Conservation (phyloP, 1,284 basidiomycete species). For the Austropuccinia psidii region DNA sequence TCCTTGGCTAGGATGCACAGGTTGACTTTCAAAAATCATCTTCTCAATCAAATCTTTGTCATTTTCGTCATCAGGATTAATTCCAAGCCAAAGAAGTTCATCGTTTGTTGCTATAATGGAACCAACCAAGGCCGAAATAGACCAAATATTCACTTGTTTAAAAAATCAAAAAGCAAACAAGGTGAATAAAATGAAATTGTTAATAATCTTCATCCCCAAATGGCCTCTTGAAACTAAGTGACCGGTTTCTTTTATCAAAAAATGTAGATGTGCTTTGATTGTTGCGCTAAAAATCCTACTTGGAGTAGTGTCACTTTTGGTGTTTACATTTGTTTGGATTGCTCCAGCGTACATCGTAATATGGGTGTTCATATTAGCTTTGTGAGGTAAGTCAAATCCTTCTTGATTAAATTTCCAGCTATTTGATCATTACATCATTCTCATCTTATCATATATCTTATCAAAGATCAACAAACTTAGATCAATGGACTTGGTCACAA, state of each 20-base stretch:
- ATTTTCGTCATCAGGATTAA: neutral
- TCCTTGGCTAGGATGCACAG: no score
- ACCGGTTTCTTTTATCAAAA: neutral
- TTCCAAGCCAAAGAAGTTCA: neutral
- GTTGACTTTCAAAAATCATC: no score
- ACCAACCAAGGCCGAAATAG: constrained; percentile 30
- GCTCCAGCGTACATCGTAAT: constrained; percentile 89
- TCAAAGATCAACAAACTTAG: constrained; percentile 87
- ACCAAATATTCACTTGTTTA: constrained; percentile 27
- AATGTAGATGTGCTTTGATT: constrained; percentile 85
- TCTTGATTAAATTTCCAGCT: neutral
- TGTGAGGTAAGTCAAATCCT: constrained; percentile 62
- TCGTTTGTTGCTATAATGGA: neutral
- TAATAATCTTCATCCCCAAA: neutral
- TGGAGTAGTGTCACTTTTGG: constrained; percentile 96
- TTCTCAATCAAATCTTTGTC: neutral
- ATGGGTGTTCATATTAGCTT: constrained; percentile 98
- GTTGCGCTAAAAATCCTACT: constrained; percentile 89
- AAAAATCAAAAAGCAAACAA: constrained; percentile 36
- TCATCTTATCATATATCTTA: neutral
- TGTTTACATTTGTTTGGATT: constrained; percentile 96
- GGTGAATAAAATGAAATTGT: neutral
- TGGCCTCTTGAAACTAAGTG: neutral
- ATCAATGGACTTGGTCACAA: constrained; percentile 86
- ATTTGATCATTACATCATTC: constrained; percentile 33